A percentile compares a stretch with the other conserved stretches of the same genome.
Conservation (phyloP, 352 stramenopile species). For the Phytopythium montanum region DNA sequence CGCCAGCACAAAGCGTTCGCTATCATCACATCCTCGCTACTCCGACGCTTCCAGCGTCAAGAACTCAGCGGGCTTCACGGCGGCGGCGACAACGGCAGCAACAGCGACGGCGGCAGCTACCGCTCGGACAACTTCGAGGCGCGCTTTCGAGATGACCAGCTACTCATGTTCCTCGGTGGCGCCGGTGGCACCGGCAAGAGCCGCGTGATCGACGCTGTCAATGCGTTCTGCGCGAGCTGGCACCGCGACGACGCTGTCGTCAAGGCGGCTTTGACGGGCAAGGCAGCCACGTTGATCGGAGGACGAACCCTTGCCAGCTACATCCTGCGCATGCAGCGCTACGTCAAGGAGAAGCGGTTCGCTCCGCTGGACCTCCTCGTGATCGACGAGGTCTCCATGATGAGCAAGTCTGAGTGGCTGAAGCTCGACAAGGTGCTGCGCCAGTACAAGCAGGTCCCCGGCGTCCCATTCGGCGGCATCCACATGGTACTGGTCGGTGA, state of each 20-base stretch:
- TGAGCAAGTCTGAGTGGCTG: constrained; percentile 3
- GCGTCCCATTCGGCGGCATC: constrained; percentile 1
- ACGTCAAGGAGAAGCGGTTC: constrained; percentile 1
- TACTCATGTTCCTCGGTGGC: constrained; percentile 9
- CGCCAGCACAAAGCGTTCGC: constrained; percentile 10
- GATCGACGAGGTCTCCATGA: constrained; percentile 6
- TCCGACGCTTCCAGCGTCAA: constrained; percentile 3
- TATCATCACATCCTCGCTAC: constrained; percentile 5
- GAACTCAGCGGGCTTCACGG: constrained; percentile 5
- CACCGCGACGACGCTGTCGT: neutral
- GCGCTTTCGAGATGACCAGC: constrained; percentile 5
- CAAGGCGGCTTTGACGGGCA: neutral
- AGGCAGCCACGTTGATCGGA: neutral
- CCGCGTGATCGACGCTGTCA: constrained; percentile 9
- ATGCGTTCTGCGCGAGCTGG: constrained; percentile 7
- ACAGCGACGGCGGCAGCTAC: neutral
- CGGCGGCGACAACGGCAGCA: neutral
- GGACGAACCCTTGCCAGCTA: constrained; percentile 3
- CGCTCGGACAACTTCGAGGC: constrained; percentile 14
- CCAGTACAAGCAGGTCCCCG: constrained; percentile 3
- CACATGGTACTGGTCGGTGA: neutral
- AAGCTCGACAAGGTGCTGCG: constrained; percentile 5
- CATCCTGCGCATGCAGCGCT: constrained; percentile 1
- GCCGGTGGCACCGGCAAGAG: constrained; percentile 6
- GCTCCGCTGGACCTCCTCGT: constrained; percentile 3